Percentiles rank a stretch among this genome's conserved stretches.
Conservation (phyloP, 2,329 filamentous ascomycete genomes). For the Verticillium isaacii region DNA sequence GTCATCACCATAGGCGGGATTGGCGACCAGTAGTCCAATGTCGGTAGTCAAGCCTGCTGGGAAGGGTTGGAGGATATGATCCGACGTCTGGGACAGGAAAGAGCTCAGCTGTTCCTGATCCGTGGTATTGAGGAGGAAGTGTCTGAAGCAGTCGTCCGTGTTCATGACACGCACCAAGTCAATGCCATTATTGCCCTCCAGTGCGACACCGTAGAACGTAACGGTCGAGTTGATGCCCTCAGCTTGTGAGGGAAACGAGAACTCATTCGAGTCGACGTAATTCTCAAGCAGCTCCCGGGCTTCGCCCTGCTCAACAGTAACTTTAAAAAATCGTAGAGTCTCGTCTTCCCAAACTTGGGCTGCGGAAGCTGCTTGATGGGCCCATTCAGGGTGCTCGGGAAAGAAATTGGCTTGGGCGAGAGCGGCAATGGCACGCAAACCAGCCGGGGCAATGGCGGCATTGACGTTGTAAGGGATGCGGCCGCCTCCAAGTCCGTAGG, state of each 20-base stretch:
- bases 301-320: slow-evolving; percentile 28
- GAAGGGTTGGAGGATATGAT: slow-evolving; percentile 52
- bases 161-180: slow-evolving; percentile 54
- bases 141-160: slow-evolving; percentile 59
- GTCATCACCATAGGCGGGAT: slow-evolving; percentile 51
- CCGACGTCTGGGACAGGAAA: slow-evolving; percentile 53
- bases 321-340: slow-evolving; percentile 53
- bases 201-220: slow-evolving; percentile 50
- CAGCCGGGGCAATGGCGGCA: slow-evolving; percentile 57
- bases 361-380: slow-evolving; percentile 36
- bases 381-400: slow-evolving; percentile 42
- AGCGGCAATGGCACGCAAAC: slow-evolving; percentile 51
- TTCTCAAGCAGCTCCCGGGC: slow-evolving; percentile 41
- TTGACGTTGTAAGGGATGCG: slow-evolving; percentile 64
- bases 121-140: slow-evolving; percentile 57
- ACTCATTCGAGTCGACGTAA: slow-evolving; percentile 32
- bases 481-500: slow-evolving; percentile 54
- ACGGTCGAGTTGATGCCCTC: slow-evolving; percentile 28
- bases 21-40: slow-evolving; percentile 54
- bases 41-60: slow-evolving; percentile 53
- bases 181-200: slow-evolving; percentile 46
- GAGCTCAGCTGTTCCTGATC: slow-evolving; percentile 50
- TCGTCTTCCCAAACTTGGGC: slow-evolving; percentile 59
- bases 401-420: slow-evolving; percentile 48
- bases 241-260: slow-evolving; percentile 5